phyloP scores from a whole-genome alignment of 306 rosid species.

The Lagenaria siceraria region DNA sequence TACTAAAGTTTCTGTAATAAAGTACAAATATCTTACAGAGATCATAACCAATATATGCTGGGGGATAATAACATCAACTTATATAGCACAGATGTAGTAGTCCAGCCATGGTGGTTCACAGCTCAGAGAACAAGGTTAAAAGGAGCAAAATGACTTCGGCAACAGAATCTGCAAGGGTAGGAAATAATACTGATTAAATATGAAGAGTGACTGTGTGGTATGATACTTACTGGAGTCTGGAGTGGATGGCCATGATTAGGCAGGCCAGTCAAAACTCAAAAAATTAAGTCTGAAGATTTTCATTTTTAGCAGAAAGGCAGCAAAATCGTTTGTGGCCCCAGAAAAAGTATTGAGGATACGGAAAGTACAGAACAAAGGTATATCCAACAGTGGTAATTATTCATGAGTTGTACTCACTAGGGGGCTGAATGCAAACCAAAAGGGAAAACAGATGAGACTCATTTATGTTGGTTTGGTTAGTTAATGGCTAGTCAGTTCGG shows the following conservation, averaged over 20 bases:
- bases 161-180: slow-evolving; percentile 62
- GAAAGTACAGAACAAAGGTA: slow-evolving; percentile 1
- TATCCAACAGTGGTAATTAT: slow-evolving; percentile 8
- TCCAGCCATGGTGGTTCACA: slow-evolving; percentile 42
- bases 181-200: slow-evolving; percentile 51
- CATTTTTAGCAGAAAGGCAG: slow-evolving; percentile 17
- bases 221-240: slow-evolving; percentile 21
- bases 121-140: slow-evolving; percentile 48
- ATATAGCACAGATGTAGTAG: slow-evolving; percentile 38
- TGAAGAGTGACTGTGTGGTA: slow-evolving; percentile 18
- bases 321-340: slow-evolving; percentile 3
- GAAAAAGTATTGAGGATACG: background rate
- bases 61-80: slow-evolving; percentile 29
- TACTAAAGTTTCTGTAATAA: background rate
- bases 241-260: slow-evolving; percentile 23
- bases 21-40: background rate
- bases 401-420: background rate
- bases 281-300: slow-evolving; percentile 17
- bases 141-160: slow-evolving; percentile 52
- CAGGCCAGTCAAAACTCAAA: slow-evolving; percentile 22
- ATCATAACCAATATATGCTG: background rate
- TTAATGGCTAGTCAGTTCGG: background rate
- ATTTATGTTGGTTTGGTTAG: background rate
- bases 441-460: background rate
- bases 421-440: background rate